These are phyloP conservation scores for Leptodermis oblonga DNA, from an alignment of 257 asterid genomes.

Conservation along the genomic window DNA sequence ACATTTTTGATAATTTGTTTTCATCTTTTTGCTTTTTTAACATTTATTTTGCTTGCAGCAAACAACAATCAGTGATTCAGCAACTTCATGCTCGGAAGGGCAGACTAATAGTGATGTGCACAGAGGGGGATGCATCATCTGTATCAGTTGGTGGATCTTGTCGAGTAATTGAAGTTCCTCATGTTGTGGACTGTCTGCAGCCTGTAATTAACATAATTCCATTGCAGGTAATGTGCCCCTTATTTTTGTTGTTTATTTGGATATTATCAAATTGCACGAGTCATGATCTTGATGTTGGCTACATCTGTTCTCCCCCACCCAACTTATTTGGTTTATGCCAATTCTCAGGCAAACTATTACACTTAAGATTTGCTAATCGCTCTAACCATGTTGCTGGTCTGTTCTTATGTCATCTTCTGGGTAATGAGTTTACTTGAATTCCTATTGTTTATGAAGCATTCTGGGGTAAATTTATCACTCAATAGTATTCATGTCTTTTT, in stretches of 20 bases:
- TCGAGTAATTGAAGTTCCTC: slow-evolving; percentile 95
- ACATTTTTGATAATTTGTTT: not conserved
- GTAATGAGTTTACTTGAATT: not conserved
- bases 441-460: not conserved
- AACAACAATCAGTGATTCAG: slow-evolving; percentile 95
- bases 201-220: slow-evolving; percentile 92
- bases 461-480: not conserved
- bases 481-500: not conserved
- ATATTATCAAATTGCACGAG: not conserved
- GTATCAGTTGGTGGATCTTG: slow-evolving; percentile 75
- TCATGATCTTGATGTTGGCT: not conserved
- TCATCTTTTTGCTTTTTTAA: slow-evolving; percentile 10
- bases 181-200: slow-evolving; percentile 88
- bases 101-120: slow-evolving; percentile 86
- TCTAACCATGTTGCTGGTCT: not conserved
- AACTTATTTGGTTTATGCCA: not conserved
- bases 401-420: not conserved
- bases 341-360: not conserved
- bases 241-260: not conserved
- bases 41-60: slow-evolving; percentile 44
- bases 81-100: slow-evolving; percentile 99
- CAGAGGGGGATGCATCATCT: slow-evolving; percentile 74
- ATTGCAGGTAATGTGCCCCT: slow-evolving; percentile 61
- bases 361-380: not conserved
- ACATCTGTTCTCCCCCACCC: not conserved